Base-by-base conservation (phyloP, 2,329 filamentous ascomycete species). In the Clarireedia hainanense region DNA sequence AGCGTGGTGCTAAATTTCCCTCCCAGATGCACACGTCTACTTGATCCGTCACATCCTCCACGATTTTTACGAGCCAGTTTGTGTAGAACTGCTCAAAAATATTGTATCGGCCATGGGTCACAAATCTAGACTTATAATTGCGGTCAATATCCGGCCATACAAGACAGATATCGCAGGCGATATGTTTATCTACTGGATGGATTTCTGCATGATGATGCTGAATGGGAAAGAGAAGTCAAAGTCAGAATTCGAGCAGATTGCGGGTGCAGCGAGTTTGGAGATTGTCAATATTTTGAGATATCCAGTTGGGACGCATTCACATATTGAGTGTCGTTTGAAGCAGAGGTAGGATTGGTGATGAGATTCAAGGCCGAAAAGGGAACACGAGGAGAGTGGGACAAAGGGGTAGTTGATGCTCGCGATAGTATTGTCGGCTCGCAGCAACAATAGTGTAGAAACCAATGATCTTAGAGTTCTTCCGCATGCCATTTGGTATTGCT, bases 181-280 rank as follows among this genome's bases (percentile, higher is more conserved):
- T 17, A 34, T 34, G 46, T 10, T 30, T 12, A 20, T 68, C 0
- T 74, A 73, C 50, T 73, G 71, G 4, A 70, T 64, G 57, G 59
- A 64, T 59, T 61, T 67, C 47, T 65, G 67, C 53, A 65, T 70
- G 61, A 59, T 67, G 9, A 63, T 55, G 10, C 60, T 65, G 9
- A 61, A 65, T 43, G 66, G 68, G 26, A 69, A 68, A 37, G 66
- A 68, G 56, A 64, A 68, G 46, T 62, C 62, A 34, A 62, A 63
- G 58, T 63, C 63, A 37, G 52, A 45, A n/a, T 49, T 55, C 45
- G 24, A 15, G 24, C 20, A 42, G 34, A 42, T 50, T 37, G 17
- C 45, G 5, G 27, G 23, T 20, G 34, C 23, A 3, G 52, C 47
- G n/a, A 24, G 52, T 5, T 45, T 55, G 23, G 36, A 50, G 10